Conservation (phyloP, 768 basidiomycete species). For the Boletellus emodensis region DNA sequence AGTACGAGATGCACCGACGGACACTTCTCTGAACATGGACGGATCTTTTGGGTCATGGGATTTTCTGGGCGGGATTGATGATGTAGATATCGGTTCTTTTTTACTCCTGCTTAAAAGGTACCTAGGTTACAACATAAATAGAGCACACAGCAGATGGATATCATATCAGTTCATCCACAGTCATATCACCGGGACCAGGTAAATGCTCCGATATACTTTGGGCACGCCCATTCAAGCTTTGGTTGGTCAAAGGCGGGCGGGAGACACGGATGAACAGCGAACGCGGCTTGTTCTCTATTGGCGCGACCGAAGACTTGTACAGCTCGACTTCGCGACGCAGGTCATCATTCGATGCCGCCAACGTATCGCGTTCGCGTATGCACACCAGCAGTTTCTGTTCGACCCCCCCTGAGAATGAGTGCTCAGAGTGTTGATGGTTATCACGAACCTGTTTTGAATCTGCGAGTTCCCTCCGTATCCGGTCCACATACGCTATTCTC, state of each 20-base stretch:
- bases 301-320: constrained; percentile 57
- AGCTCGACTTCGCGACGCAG: constrained; percentile 51
- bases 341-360: constrained; percentile 41
- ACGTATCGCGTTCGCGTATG: constrained; percentile 46
- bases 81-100: background rate
- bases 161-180: constrained; percentile 44
- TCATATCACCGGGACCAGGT: constrained; percentile 46
- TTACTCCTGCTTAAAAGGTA: constrained; percentile 1
- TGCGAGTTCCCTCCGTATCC: constrained; percentile 74
- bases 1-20: constrained; percentile 15
- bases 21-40: constrained; percentile 1
- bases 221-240: constrained; percentile 35
- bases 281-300: constrained; percentile 47
- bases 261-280: constrained; percentile 46
- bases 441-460: constrained; percentile 72
- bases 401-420: background rate
- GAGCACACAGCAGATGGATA: constrained; percentile 5
- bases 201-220: constrained; percentile 30
- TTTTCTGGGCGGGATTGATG: background rate
- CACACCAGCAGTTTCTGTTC: constrained; percentile 47
- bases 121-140: constrained; percentile 9
- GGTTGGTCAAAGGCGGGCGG: constrained; percentile 44
- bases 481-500: constrained; percentile 82
- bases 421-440: background rate
- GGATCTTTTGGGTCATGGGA: background rate